Percentiles rank a stretch among this genome's conserved stretches.
phyloP scores from a whole-genome alignment of 306 rosid species.

The Astragalus glycyphyllos region DNA sequence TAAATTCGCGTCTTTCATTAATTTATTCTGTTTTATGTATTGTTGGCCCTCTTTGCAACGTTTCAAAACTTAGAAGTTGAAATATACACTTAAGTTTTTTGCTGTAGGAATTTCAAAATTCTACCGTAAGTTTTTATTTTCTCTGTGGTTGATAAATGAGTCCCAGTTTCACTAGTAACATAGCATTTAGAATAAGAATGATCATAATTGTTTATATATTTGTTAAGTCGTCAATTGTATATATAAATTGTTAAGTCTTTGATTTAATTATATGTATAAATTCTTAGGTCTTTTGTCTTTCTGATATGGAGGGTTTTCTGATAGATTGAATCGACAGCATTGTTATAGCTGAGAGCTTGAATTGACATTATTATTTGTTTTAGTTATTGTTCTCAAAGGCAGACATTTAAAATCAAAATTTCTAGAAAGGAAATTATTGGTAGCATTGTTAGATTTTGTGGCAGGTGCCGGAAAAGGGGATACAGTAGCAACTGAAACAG shows the following conservation, averaged over 20 bases:
- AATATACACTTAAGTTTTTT: not conserved
- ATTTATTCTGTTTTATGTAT: not conserved
- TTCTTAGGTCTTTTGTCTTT: not conserved
- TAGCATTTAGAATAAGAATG: conserved; percentile 1
- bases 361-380: conserved; percentile 12
- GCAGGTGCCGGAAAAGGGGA: conserved; percentile 75
- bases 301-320: not conserved
- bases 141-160: not conserved
- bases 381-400: not conserved
- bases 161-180: not conserved
- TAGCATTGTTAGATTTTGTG: conserved; percentile 35
- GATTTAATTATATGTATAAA: no score
- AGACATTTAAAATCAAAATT: not conserved
- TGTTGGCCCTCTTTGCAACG: not conserved
- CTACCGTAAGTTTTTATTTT: not conserved
- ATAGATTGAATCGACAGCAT: conserved; percentile 2
- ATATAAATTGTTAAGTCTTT: not conserved
- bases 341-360: not conserved
- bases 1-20: not conserved
- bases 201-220: not conserved
- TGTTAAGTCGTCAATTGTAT: not conserved
- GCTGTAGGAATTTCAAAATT: not conserved
- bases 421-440: not conserved
- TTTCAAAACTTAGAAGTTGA: conserved; percentile 15
- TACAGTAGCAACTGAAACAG: conserved; percentile 45